Evolutionary conservation across 2,329 filamentous ascomycete genomes (phyloP).

Genomic region (Paraconiothyrium brasiliense): DNA sequence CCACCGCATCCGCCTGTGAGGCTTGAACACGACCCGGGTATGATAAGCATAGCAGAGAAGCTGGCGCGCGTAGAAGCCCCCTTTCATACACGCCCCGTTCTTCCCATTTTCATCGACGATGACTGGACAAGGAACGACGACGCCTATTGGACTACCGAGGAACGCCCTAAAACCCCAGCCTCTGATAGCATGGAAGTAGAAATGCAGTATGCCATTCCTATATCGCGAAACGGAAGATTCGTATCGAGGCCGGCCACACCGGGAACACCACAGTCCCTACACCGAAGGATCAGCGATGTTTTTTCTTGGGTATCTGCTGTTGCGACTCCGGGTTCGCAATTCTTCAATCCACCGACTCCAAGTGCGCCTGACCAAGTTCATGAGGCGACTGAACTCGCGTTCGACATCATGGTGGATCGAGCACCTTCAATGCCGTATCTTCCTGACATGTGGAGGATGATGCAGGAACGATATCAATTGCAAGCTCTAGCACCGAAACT

Average conservation of each 20-base stretch:
- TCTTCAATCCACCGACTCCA: not conserved
- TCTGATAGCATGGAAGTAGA: not conserved
- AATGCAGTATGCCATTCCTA: constrained; percentile 7
- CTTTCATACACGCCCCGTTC: not conserved
- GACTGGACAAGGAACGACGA: constrained; percentile 40
- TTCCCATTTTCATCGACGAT: constrained; percentile 32
- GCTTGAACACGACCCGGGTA: constrained; percentile 3
- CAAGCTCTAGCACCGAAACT: not conserved
- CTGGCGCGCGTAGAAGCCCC: constrained; percentile 28
- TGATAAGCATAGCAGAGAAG: constrained; percentile 33
- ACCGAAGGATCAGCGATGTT: constrained; percentile 19
- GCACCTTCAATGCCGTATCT: not conserved
- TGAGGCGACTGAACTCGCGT: not conserved
- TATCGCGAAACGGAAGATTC: not conserved
- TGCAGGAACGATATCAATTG: not conserved
- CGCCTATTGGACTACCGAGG: constrained; percentile 32
- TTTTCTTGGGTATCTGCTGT: constrained; percentile 17
- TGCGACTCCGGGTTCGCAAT: not conserved
- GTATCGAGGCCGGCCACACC: not conserved
- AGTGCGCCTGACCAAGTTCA: not conserved
- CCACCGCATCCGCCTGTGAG: constrained; percentile 32
- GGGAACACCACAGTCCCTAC: constrained; percentile 13
- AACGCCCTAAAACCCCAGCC: constrained; percentile 11
- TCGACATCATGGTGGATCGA: not conserved
- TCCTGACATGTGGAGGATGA: constrained; percentile 6